Conservation (phyloP, 768 basidiomycete species). For the Leccinum broughii region DNA sequence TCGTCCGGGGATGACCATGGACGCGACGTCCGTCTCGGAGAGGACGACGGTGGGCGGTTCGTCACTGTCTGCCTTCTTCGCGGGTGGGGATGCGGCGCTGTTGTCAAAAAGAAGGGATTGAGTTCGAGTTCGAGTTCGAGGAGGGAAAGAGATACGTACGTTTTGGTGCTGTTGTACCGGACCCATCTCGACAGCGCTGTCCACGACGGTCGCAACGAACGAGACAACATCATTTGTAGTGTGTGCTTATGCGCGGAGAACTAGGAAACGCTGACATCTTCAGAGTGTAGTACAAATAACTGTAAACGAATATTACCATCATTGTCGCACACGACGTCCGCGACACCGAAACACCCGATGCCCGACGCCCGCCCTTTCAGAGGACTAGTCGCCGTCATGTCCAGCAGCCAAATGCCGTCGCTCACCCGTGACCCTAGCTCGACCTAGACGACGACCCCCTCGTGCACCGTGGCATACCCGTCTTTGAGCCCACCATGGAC, state of each 20-base stretch:
- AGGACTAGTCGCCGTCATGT: slow-evolving; percentile 18
- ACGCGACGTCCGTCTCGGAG: slow-evolving; percentile 46
- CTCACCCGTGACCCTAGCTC: slow-evolving; percentile 56
- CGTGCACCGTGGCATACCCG: slow-evolving; percentile 88
- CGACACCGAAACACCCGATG: slow-evolving; percentile 5
- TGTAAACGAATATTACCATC: not conserved
- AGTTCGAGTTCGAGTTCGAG: too few relatives aligned
- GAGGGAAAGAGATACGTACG: not conserved
- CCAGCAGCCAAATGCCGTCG: slow-evolving; percentile 31
- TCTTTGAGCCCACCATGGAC: slow-evolving; percentile 91
- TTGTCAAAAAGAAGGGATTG: not conserved
- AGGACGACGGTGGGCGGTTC: slow-evolving; percentile 15
- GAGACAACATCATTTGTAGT: not conserved
- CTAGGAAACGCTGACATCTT: too few relatives aligned
- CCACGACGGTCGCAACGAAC: not conserved
- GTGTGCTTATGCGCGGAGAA: not conserved
- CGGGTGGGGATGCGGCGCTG: slow-evolving; percentile 10
- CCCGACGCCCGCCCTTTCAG: slow-evolving; percentile 8
- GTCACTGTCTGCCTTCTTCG: not conserved
- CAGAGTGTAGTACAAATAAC: not conserved
- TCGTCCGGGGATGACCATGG: slow-evolving; percentile 64
- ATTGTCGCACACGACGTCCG: slow-evolving; percentile 12
- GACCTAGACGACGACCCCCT: slow-evolving; percentile 76
- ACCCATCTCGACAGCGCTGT: not conserved
- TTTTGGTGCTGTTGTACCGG: slow-evolving; percentile 13